Base-by-base conservation (phyloP, 2,329 filamentous ascomycete species). In the Penicillium capsulatum region DNA sequence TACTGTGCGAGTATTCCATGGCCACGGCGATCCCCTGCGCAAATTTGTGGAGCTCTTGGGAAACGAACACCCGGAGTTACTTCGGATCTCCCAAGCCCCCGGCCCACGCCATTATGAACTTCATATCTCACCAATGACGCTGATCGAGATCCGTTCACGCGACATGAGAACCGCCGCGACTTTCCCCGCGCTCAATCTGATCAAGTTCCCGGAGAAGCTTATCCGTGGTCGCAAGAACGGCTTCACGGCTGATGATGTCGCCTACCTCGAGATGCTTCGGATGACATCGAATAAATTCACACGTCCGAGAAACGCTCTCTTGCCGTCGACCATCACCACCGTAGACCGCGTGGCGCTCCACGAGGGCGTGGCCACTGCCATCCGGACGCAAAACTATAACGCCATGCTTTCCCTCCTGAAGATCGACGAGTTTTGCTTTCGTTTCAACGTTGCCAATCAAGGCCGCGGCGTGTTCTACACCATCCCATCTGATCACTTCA, bases 291-390 rank as follows among this genome's bases (percentile, higher is more conserved):
- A 31, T 14, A 48, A 49, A 33, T 53, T 17, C 38, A 31, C 26
- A 5, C n/a, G 7, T 3, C 11, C 4, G 11, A 15, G 14, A 13
- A 14, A 10, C 2, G 7, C 17, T 8, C 4, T 26, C 17, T 1
- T n/a, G 2, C 37, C 37, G 1, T 15, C n/a, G 2, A 41, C 46
- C 2, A 7, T 7, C 8, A 42, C 48, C 1, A 26, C 17, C 1
- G 15, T 69, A 7, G 61, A 67, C 3, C 59, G 54, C 2, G 47
- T 53, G 2, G 55, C 55, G 0, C 42, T 69, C 2, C 64, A 68
- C n/a, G 44, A 62, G 17, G 68, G 69, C 7, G 63, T 72, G 33
- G 54, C 57, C 17, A 59, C 54, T 3, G 69, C 70, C 7, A 60
- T 72, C 7, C 19, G 51, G 6, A 52, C 60, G 4, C 42, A 54